These are phyloP conservation scores for Perkinsus chesapeaki DNA, from an alignment of 169 alveolate genomes.

Conservation along the genomic window DNA sequence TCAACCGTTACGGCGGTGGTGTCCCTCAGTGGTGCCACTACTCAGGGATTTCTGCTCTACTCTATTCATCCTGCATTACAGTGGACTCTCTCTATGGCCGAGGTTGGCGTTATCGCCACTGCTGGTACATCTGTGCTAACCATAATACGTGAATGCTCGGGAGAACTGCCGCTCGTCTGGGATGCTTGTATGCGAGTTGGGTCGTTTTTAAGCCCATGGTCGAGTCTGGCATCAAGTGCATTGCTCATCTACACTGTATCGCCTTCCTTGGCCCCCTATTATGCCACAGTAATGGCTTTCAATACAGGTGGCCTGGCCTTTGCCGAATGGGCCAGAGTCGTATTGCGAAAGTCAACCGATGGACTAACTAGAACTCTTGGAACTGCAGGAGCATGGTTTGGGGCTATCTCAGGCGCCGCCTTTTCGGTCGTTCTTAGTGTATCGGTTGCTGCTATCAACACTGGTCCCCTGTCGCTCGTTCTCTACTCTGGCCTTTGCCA, in stretches of 20 bases:
- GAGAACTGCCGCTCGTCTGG: neutral
- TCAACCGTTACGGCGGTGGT: neutral
- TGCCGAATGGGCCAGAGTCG: neutral
- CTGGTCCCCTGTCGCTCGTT: neutral
- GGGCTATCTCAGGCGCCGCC: neutral
- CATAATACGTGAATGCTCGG: neutral
- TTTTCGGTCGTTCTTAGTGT: neutral
- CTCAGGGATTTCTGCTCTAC: neutral
- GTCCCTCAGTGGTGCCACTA: neutral
- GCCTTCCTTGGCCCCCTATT: neutral
- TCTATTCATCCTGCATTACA: neutral
- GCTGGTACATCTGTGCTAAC: neutral
- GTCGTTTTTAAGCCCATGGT: neutral
- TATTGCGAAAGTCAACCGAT: neutral
- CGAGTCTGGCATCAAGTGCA: neutral
- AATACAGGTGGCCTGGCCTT: neutral
- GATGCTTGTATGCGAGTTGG: neutral
- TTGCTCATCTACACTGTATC: neutral
- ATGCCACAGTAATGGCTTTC: neutral
- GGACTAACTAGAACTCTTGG: neutral
- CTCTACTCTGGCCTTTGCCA: neutral
- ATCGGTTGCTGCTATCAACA: neutral
- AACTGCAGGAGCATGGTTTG: neutral
- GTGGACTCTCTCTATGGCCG: neutral
- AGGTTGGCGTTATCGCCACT: neutral